Evolutionary conservation across 495 filamentous ascomycete species (phyloP).

Genomic region (Pyrenopolyporus hunteri): DNA sequence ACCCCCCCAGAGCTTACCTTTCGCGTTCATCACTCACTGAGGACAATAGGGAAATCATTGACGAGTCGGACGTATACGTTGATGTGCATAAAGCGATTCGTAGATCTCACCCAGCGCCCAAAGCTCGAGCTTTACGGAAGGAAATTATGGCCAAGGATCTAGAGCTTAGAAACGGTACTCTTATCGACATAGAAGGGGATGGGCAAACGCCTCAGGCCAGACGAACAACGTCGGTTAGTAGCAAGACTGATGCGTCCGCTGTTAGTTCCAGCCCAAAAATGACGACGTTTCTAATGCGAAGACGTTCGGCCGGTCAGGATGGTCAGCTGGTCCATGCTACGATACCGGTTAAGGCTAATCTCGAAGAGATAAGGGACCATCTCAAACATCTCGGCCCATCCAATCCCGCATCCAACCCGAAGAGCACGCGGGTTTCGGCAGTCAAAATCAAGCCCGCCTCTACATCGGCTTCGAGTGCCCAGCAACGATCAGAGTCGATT

Average conservation of each 20-base stretch:
- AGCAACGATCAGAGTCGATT: constrained; percentile 38
- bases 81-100: constrained; percentile 97
- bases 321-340: constrained; percentile 47
- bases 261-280: constrained; percentile 49
- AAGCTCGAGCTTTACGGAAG: constrained; percentile 64
- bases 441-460: constrained; percentile 86
- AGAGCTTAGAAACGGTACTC: constrained; percentile 23
- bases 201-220: constrained; percentile 1
- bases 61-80: constrained; percentile 93
- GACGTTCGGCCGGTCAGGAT: constrained; percentile 58
- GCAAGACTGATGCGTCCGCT: constrained; percentile 38
- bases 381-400: constrained; percentile 91
- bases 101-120: constrained; percentile 54
- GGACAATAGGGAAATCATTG: constrained; percentile 67
- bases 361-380: constrained; percentile 77
- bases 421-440: constrained; percentile 79
- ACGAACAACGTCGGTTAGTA: constrained; percentile 27
- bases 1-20: neutral
- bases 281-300: constrained; percentile 61
- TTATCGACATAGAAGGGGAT: constrained; percentile 39
- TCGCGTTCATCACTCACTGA: constrained; percentile 23
- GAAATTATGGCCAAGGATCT: constrained; percentile 59
- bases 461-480: constrained; percentile 11
- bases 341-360: constrained; percentile 56
- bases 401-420: constrained; percentile 84